Conservation (phyloP, 768 basidiomycete species). For the Pulveroboletus sp. region DNA sequence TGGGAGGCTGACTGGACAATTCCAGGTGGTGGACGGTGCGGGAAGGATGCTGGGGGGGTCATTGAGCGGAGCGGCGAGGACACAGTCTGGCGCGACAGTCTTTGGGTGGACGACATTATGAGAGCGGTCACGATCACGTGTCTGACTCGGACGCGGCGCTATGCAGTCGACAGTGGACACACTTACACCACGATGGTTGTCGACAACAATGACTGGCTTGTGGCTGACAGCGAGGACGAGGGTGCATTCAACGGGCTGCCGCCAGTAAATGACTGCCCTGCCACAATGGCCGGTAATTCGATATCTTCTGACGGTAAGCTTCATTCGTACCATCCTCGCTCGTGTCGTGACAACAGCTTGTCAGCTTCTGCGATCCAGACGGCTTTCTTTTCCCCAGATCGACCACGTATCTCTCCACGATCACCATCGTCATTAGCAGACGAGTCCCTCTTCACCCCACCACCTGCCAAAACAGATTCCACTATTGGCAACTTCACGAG, state of each 20-base stretch:
- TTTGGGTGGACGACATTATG: background rate
- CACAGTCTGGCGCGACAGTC: conserved; percentile 33
- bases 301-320: conserved; percentile 9
- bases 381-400: conserved; percentile 12
- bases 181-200: conserved; percentile 6
- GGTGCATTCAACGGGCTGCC: conserved; percentile 2
- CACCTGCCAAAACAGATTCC: background rate
- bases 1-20: conserved; percentile 19
- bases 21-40: conserved; percentile 14
- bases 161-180: background rate
- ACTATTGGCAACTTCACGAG: conserved; percentile 17
- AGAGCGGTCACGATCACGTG: conserved; percentile 28
- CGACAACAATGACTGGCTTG: conserved; percentile 38
- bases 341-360: background rate
- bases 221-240: conserved; percentile 50
- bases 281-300: background rate
- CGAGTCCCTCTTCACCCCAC: conserved; percentile 30
- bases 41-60: conserved; percentile 31
- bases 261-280: background rate
- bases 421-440: conserved; percentile 3
- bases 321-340: background rate
- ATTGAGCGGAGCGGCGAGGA: conserved; percentile 46
- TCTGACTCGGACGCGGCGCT: no score
- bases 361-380: conserved; percentile 22
- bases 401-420: conserved; percentile 13